Base-by-base conservation (phyloP, 2,329 filamentous ascomycete species). In the Fusarium devonianum region DNA sequence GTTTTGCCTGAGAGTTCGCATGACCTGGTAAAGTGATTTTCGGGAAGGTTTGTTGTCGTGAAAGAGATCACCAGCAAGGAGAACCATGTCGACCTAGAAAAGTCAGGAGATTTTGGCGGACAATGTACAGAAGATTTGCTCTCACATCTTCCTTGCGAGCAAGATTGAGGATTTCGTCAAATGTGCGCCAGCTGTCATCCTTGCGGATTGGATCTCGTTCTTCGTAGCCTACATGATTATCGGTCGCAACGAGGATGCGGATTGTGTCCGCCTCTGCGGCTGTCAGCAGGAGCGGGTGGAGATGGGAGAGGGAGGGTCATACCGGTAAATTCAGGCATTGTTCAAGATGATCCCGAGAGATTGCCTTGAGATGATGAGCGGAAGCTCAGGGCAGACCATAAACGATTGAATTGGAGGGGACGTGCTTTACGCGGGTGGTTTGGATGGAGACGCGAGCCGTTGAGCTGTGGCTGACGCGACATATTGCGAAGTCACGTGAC, bases 21-120 rank as follows among this genome's bases (percentile, higher is more conserved):
- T 97, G 54, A 99, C 94, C 69, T 99, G 91, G 70, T 94, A 97
- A 83, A 99, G 90, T 19, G 92, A 87, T 68, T 97, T 96, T 51
- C 94, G 85, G 6, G 92, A 97, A 3, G 94, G 95, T 66, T 96
- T 96, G 72, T 99, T 99, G 63, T 99, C 93, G 70, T 99, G 95
- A 69, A 99, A 99, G 1, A 99, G 82, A 69, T 99, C 94, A 35
- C 94, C 94, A 3, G 88, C 93, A 4, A 99, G 85, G 2, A 99
- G 80, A 1, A 99, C 89, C 94, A 99, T 97, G 72, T 99, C 94
- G 59, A 99, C 83, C 82, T 86, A 29, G 52, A 7, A 6, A 34
- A 2, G 17, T 39, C 18, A 45, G 40, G 21, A 13, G 7, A 19
- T 3, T 1, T 6, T n/a, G n/a, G 11, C 4, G 10, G 6, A 8